These are phyloP conservation scores for Mycena maculata DNA, from an alignment of 768 basidiomycete species.

Conservation along the genomic window DNA sequence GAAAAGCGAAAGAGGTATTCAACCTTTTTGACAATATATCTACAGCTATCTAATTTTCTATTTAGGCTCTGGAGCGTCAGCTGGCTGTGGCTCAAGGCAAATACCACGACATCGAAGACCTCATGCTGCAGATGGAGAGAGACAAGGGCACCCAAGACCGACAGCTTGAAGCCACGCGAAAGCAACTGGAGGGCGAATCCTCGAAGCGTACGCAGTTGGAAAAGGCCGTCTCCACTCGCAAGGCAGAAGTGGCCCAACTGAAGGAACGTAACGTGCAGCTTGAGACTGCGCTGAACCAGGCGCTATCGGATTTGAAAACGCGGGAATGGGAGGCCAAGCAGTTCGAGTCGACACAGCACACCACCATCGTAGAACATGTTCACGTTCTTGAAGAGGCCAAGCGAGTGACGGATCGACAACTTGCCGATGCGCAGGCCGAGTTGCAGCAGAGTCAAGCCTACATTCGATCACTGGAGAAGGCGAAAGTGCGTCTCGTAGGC, in stretches of 20 bases:
- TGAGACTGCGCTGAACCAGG: slow-evolving; percentile 85
- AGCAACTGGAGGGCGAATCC: slow-evolving; percentile 81
- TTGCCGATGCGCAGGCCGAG: slow-evolving; percentile 83
- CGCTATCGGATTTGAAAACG: slow-evolving; percentile 80
- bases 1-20: slow-evolving; percentile 80
- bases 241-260: slow-evolving; percentile 73
- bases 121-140: slow-evolving; percentile 83
- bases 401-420: slow-evolving; percentile 90
- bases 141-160: slow-evolving; percentile 81
- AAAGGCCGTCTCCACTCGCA: slow-evolving; percentile 67
- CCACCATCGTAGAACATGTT: slow-evolving; percentile 98
- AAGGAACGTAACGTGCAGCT: slow-evolving; percentile 78
- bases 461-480: slow-evolving; percentile 89
- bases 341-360: slow-evolving; percentile 89
- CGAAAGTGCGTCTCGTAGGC: slow-evolving; percentile 74
- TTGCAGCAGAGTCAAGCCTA: slow-evolving; percentile 78
- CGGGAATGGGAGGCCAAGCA: slow-evolving; percentile 91
- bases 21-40: background rate
- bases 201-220: slow-evolving; percentile 82
- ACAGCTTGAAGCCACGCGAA: slow-evolving; percentile 75
- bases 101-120: slow-evolving; percentile 89
- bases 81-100: slow-evolving; percentile 77
- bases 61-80: slow-evolving; percentile 81
- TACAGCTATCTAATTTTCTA: slow-evolving; percentile 15
- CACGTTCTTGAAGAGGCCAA: slow-evolving; percentile 97